These are phyloP conservation scores for Floccularia luteovirens DNA, from an alignment of 768 basidiomycete species.

Conservation along the genomic window DNA sequence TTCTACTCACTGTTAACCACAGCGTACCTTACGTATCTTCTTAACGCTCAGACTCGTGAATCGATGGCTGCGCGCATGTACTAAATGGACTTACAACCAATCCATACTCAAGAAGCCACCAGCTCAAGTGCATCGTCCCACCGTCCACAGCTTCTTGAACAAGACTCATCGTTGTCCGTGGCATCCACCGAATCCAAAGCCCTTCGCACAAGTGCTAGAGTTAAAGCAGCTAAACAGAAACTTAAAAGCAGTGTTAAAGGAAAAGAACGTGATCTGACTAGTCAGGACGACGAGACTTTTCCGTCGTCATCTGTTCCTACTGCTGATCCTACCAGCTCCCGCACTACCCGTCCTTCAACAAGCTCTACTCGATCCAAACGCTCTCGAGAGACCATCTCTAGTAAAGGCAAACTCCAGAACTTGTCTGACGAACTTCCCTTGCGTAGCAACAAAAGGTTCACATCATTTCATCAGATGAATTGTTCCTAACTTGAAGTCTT, in stretches of 20 bases:
- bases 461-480: slow-evolving; percentile 18
- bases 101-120: slow-evolving; percentile 64
- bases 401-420: slow-evolving; percentile 64
- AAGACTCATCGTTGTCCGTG: slow-evolving; percentile 25
- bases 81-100: slow-evolving; percentile 90
- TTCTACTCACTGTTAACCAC: slow-evolving; percentile 22
- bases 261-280: slow-evolving; percentile 43
- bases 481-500: slow-evolving; percentile 16
- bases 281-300: slow-evolving; percentile 19
- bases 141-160: slow-evolving; percentile 32
- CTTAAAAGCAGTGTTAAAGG: slow-evolving; percentile 48
- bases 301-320: slow-evolving; percentile 16
- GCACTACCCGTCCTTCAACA: slow-evolving; percentile 36
- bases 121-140: slow-evolving; percentile 50
- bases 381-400: slow-evolving; percentile 36
- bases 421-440: slow-evolving; percentile 37
- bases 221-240: slow-evolving; percentile 69
- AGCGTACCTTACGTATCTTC: slow-evolving; percentile 18
- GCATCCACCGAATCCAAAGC: slow-evolving; percentile 45
- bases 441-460: slow-evolving; percentile 59
- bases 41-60: slow-evolving; percentile 32
- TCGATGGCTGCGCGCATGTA: slow-evolving; percentile 85
- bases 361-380: slow-evolving; percentile 40
- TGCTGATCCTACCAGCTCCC: slow-evolving; percentile 24
- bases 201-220: slow-evolving; percentile 69